Percentiles rank a stretch among this genome's conserved stretches.
These are phyloP conservation scores for Gelatoporia subvermispora DNA, from an alignment of 768 basidiomycete species.

Conservation along the genomic window DNA sequence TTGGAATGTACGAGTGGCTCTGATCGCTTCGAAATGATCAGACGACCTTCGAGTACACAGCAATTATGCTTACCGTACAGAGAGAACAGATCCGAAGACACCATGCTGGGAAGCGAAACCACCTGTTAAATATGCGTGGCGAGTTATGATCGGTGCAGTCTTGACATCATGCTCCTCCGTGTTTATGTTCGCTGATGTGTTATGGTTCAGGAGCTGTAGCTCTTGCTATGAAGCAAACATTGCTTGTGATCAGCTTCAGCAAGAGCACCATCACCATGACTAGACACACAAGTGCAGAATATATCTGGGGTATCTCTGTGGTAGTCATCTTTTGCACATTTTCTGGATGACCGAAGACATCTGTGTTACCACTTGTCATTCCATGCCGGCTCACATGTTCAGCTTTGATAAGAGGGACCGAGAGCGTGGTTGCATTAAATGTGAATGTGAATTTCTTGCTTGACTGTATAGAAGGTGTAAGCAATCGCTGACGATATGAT, in stretches of 20 bases:
- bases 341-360: no score
- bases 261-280: no score
- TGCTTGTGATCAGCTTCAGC: no score
- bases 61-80: slow-evolving; percentile 6
- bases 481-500: no score
- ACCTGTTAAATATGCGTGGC: slow-evolving; percentile 19
- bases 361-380: no score
- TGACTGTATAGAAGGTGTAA: no score
- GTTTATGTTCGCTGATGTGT: slow-evolving; percentile 3
- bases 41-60: neutral
- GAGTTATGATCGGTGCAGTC: slow-evolving; percentile 27
- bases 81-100: slow-evolving; percentile 39
- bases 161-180: slow-evolving; percentile 17
- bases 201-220: slow-evolving; percentile 27
- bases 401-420: no score
- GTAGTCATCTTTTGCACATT: no score
- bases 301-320: no score
- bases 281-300: neutral
- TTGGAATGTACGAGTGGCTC: slow-evolving; percentile 29
- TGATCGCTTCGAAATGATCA: neutral
- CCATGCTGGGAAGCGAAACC: slow-evolving; percentile 49
- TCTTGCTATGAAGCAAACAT: slow-evolving; percentile 12
- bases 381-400: no score
- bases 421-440: no score
- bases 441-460: no score